Conservation (phyloP, 192 early-diverging fungal genomes). For the Umbelopsis ramanniana region DNA sequence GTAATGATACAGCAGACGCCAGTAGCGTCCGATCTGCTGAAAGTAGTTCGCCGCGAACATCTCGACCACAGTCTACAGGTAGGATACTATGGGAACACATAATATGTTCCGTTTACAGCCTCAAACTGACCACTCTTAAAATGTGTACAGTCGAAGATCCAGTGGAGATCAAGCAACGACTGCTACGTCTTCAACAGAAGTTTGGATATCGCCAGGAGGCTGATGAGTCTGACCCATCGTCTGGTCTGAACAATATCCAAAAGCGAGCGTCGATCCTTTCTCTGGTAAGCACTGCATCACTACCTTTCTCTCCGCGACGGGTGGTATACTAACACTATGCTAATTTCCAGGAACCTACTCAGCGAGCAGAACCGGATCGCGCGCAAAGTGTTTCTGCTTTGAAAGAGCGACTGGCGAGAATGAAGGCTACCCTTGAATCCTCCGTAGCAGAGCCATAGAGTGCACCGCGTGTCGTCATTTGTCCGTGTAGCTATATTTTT, state of each 20-base stretch:
- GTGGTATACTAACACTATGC: constrained; percentile 5
- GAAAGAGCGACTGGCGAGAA: constrained; percentile 68
- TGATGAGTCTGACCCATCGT: background rate
- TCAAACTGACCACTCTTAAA: background rate
- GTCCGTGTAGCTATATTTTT: background rate
- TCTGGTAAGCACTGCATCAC: background rate
- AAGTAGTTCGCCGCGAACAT: background rate
- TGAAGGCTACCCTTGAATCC: constrained; percentile 53
- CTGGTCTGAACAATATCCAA: background rate
- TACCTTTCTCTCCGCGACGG: background rate
- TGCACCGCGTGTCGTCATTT: background rate
- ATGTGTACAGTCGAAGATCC: constrained; percentile 31
- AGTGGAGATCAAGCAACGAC: constrained; percentile 51
- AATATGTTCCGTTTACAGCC: background rate
- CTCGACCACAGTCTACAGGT: constrained; percentile 21
- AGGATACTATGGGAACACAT: too few relatives aligned
- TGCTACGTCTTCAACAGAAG: constrained; percentile 64
- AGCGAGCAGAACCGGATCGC: constrained; percentile 41
- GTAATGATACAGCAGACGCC: background rate
- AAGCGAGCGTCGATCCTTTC: background rate
- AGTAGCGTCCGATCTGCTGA: constrained; percentile 1
- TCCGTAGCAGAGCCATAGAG: constrained; percentile 7
- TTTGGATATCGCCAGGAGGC: constrained; percentile 48
- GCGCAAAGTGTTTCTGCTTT: constrained; percentile 66
- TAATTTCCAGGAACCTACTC: constrained; percentile 31